These are phyloP conservation scores for Aureobasidium pullulans DNA, from an alignment of 2,329 filamentous ascomycete species.

Conservation along the genomic window DNA sequence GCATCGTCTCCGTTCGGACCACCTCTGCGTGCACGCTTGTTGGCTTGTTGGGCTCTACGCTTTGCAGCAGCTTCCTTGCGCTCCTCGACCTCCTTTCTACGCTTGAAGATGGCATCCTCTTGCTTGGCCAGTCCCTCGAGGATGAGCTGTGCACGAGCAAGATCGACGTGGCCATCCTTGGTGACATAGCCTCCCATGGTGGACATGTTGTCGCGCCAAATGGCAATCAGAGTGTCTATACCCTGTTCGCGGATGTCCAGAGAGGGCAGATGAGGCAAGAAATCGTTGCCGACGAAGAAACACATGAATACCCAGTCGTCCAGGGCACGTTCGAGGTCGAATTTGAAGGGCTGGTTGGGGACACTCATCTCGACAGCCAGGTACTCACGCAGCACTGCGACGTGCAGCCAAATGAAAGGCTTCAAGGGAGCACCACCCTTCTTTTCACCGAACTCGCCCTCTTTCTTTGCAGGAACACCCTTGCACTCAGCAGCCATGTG, in stretches of 20 bases:
- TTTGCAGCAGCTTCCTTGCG: constrained; percentile 73
- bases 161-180: constrained; percentile 85
- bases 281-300: constrained; percentile 98
- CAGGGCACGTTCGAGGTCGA: constrained; percentile 86
- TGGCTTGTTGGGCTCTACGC: constrained; percentile 56
- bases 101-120: constrained; percentile 87
- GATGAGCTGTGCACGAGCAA: constrained; percentile 80
- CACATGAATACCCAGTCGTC: constrained; percentile 99
- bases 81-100: constrained; percentile 79
- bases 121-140: constrained; percentile 81
- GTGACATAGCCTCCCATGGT: constrained; percentile 93
- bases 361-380: constrained; percentile 83
- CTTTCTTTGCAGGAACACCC: constrained; percentile 69
- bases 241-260: constrained; percentile 95
- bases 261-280: constrained; percentile 92
- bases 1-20: constrained; percentile 25
- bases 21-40: constrained; percentile 21
- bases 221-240: constrained; percentile 91
- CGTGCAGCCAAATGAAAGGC: constrained; percentile 97
- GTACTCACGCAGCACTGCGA: constrained; percentile 86
- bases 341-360: constrained; percentile 73
- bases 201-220: constrained; percentile 90
- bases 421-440: constrained; percentile 64
- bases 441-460: constrained; percentile 69
- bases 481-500: constrained; percentile 83